Conservation (phyloP, 805 yeast species). For the Teunomyces aglyptinius region DNA sequence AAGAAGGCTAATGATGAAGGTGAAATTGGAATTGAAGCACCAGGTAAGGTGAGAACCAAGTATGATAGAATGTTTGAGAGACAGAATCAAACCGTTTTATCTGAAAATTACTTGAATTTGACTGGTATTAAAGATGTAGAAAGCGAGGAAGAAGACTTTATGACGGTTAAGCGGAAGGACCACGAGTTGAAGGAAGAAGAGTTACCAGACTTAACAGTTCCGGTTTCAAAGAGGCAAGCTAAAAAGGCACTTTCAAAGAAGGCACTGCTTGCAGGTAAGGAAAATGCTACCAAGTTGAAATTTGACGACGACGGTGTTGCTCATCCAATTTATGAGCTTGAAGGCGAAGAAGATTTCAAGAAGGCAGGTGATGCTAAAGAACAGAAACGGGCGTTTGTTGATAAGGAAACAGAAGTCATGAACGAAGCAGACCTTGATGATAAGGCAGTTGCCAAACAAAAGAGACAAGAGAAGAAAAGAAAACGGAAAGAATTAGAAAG, state of each 20-base stretch:
- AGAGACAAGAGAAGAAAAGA: conserved; percentile 84
- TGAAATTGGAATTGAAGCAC: conserved; percentile 47
- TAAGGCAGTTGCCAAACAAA: conserved; percentile 71
- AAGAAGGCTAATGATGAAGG: conserved; percentile 53
- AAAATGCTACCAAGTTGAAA: conserved; percentile 71
- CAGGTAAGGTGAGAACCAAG: conserved; percentile 67
- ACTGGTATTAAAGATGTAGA: conserved; percentile 46
- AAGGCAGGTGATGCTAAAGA: conserved; percentile 65
- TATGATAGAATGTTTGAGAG: conserved; percentile 96
- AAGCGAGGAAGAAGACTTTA: conserved; percentile 68
- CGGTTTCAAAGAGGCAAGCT: conserved; percentile 78
- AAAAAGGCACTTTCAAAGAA: conserved; percentile 89
- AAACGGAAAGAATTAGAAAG: conserved; percentile 79
- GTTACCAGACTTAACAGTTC: conserved; percentile 56
- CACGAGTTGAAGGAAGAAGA: conserved; percentile 67
- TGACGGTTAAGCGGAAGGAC: conserved; percentile 74
- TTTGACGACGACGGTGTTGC: conserved; percentile 96
- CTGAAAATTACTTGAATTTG: conserved; percentile 82
- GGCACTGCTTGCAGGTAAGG: conserved; percentile 56
- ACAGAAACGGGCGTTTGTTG: conserved; percentile 68
- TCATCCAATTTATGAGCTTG: conserved; percentile 87
- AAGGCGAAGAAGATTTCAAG: conserved; percentile 83
- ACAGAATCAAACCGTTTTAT: conserved; percentile 84
- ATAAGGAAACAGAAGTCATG: conserved; percentile 69
- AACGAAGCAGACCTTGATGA: conserved; percentile 69